These are phyloP conservation scores for Daldinia sp. DNA, from an alignment of 2,329 filamentous ascomycete genomes.

Conservation along the genomic window DNA sequence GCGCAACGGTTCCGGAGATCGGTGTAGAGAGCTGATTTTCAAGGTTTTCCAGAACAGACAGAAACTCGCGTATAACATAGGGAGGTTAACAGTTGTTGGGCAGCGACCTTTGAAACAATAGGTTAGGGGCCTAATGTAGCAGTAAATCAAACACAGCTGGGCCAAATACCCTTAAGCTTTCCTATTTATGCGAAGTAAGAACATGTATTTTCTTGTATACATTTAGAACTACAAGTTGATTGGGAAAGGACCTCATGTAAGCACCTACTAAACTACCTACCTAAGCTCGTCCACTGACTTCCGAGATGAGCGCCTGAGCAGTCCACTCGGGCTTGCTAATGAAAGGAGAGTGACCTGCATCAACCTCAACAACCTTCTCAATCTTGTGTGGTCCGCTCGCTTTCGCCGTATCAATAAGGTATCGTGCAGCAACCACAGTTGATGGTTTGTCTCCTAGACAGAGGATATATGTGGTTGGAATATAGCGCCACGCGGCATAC, in stretches of 20 bases:
- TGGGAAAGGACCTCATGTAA: background rate
- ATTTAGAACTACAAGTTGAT: background rate
- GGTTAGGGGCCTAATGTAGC: background rate
- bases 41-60: conserved; percentile 21
- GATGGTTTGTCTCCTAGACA: conserved; percentile 14
- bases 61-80: conserved; percentile 28
- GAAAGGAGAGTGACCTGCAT: conserved; percentile 46
- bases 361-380: conserved; percentile 41
- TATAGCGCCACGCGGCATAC: conserved; percentile 45
- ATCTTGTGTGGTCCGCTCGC: conserved; percentile 39
- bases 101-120: conserved; percentile 22
- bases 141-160: background rate
- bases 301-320: conserved; percentile 36
- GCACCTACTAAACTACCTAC: background rate
- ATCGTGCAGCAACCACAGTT: background rate
- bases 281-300: conserved; percentile 12
- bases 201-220: background rate
- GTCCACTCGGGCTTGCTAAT: conserved; percentile 43
- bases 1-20: conserved; percentile 21
- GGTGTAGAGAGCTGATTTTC: conserved; percentile 22
- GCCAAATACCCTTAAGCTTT: background rate
- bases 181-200: background rate
- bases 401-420: conserved; percentile 40
- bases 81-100: conserved; percentile 27
- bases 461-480: conserved; percentile 44